A percentile compares a stretch with the other conserved stretches of the same genome.
Conservation (phyloP, 1,284 basidiomycete species). For the Calocybe gambosa region DNA sequence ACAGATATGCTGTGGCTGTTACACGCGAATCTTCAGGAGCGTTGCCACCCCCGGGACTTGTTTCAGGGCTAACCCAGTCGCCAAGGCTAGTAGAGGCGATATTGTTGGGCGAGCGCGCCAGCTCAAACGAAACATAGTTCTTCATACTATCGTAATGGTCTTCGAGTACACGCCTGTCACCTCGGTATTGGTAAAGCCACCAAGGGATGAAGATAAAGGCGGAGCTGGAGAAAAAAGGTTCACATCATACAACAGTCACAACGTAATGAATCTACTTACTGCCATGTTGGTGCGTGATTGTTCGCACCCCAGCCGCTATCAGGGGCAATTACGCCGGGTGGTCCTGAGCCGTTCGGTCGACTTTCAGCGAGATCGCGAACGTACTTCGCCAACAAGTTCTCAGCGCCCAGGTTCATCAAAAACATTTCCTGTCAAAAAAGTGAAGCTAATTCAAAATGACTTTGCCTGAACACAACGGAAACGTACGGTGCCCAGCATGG, state of each 20-base stretch:
- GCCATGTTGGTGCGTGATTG: constrained; percentile 24
- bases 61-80: constrained; percentile 26
- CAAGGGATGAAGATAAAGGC: constrained; percentile 24
- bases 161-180: constrained; percentile 19
- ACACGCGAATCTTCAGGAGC: constrained; percentile 24
- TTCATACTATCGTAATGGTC: constrained; percentile 24
- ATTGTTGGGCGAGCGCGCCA: constrained; percentile 22
- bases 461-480: background rate
- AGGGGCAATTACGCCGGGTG: constrained; percentile 22
- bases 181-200: constrained; percentile 23
- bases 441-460: background rate
- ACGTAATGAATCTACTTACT: constrained; percentile 14
- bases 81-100: constrained; percentile 22
- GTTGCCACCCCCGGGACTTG: constrained; percentile 22
- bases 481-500: constrained; percentile 19
- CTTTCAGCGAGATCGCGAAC: constrained; percentile 19
- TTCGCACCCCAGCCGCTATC: constrained; percentile 23
- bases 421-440: constrained; percentile 18
- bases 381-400: constrained; percentile 20
- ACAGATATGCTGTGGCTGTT: constrained; percentile 25
- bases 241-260: background rate
- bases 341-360: constrained; percentile 15
- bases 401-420: constrained; percentile 15
- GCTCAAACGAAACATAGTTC: constrained; percentile 23
- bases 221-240: constrained; percentile 10